phyloP scores from a whole-genome alignment of 345 rosid genomes.

The Cardamine occulta region DNA sequence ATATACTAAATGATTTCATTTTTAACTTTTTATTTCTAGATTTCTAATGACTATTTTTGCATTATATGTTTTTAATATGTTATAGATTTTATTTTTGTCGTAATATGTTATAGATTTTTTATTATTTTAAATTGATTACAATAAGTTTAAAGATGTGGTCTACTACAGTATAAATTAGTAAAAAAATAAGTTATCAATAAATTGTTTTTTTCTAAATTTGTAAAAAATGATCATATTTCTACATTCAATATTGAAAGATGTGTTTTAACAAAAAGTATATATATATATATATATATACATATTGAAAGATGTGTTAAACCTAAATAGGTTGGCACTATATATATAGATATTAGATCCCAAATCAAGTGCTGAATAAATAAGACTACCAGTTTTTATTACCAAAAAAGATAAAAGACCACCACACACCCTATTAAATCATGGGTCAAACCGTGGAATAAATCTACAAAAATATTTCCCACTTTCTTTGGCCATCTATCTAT shows the following conservation, averaged over 20 bases:
- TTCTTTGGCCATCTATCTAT: conserved; percentile 18
- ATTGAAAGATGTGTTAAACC: not conserved
- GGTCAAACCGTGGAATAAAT: conserved; percentile 34
- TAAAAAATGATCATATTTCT: not conserved
- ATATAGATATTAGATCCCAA: not conserved
- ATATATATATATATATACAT: not conserved
- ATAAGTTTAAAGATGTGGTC: not conserved
- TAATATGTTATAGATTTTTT: not conserved
- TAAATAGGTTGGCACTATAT: not conserved
- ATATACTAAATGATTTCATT: not conserved
- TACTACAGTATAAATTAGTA: not conserved
- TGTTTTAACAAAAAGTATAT: not conserved
- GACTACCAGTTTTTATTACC: conserved; percentile 24
- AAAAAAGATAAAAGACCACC: conserved; percentile 16
- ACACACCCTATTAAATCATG: conserved; percentile 9
- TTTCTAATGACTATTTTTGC: not conserved
- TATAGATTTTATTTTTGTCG: not conserved
- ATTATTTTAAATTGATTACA: not conserved
- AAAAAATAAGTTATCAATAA: not conserved
- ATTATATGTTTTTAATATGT: not conserved
- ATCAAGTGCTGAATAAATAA: conserved; percentile 31
- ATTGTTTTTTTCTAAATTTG: not conserved
- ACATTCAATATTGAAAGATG: not conserved
- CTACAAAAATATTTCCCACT: conserved; percentile 30
- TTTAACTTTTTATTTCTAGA: not conserved